Percentiles rank a stretch among this genome's conserved stretches.
Evolutionary conservation across 1,284 basidiomycete genomes (phyloP).

Genomic region (Marasmius fiardii): DNA sequence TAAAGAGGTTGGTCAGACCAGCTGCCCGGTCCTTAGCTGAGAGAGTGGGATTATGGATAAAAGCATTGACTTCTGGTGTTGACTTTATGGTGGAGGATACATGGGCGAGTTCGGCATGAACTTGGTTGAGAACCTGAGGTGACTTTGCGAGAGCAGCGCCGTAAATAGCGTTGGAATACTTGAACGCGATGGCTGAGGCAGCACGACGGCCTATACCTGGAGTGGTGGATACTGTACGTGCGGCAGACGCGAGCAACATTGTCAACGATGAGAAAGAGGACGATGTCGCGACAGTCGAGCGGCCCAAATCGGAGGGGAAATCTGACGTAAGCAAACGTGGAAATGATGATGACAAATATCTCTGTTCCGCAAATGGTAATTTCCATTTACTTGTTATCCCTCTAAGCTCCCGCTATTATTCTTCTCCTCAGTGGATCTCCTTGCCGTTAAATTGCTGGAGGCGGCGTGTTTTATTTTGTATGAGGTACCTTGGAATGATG

Average conservation of each 20-base stretch:
- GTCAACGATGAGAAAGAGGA: slow-evolving; percentile 21
- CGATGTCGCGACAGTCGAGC: slow-evolving; percentile 16
- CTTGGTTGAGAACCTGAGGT: slow-evolving; percentile 74
- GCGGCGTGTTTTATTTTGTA: no score
- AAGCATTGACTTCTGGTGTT: slow-evolving; percentile 60
- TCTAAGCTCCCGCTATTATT: no score
- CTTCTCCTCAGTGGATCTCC: no score
- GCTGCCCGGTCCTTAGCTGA: slow-evolving; percentile 72
- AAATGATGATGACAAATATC: background rate
- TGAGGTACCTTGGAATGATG: no score
- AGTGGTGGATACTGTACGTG: slow-evolving; percentile 38
- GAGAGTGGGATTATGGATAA: slow-evolving; percentile 89
- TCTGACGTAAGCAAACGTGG: background rate
- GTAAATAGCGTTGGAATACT: slow-evolving; percentile 95
- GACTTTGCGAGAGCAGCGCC: slow-evolving; percentile 89
- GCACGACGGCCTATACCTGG: slow-evolving; percentile 59
- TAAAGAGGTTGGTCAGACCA: slow-evolving; percentile 69
- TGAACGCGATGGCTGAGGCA: slow-evolving; percentile 74
- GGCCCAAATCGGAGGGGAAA: slow-evolving; percentile 10
- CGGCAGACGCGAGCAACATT: slow-evolving; percentile 45
- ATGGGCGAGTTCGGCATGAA: slow-evolving; percentile 76
- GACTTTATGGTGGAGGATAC: slow-evolving; percentile 68
- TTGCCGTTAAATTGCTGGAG: no score
- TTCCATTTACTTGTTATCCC: background rate
- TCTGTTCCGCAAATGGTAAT: background rate